Conservation (phyloP, 148 eudicot genomes). For the Persicaria tinctoria region DNA sequence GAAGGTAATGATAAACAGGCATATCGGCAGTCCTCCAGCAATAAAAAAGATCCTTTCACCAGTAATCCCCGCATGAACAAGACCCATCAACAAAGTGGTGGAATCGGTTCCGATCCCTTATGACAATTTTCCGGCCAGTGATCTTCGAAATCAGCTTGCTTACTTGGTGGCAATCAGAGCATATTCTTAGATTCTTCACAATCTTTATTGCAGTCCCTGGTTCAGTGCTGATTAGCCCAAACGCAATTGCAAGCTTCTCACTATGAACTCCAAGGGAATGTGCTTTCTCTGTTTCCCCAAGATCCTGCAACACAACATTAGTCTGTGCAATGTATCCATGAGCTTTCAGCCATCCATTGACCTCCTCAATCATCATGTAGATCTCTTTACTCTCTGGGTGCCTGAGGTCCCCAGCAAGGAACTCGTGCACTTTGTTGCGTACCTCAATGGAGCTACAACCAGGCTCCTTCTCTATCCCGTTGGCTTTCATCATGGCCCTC, state of each 20-base stretch:
- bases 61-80: constrained; percentile 89
- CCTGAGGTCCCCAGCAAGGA: constrained; percentile 79
- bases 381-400: constrained; percentile 68
- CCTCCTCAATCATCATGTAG: constrained; percentile 67
- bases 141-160: constrained; percentile 65
- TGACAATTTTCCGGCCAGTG: constrained; percentile 69
- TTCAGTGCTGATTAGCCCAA: constrained; percentile 67
- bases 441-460: constrained; percentile 93
- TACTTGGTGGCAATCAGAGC: constrained; percentile 72
- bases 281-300: constrained; percentile 46
- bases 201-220: constrained; percentile 64
- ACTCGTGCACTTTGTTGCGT: constrained; percentile 66
- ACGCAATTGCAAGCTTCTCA: constrained; percentile 78
- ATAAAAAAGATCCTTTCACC: constrained; percentile 32
- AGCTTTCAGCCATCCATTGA: constrained; percentile 42
- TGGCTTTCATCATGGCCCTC: constrained; percentile 63
- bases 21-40: background rate
- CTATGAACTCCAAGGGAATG: constrained; percentile 67
- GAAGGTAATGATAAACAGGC: background rate
- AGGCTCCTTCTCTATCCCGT: constrained; percentile 72
- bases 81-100: constrained; percentile 73
- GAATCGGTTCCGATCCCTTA: constrained; percentile 77
- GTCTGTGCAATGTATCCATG: constrained; percentile 55
- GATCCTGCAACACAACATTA: constrained; percentile 52
- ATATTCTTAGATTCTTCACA: constrained; percentile 75